phyloP scores from a whole-genome alignment of 345 rosid genomes.

The Ailanthus altissimus region DNA sequence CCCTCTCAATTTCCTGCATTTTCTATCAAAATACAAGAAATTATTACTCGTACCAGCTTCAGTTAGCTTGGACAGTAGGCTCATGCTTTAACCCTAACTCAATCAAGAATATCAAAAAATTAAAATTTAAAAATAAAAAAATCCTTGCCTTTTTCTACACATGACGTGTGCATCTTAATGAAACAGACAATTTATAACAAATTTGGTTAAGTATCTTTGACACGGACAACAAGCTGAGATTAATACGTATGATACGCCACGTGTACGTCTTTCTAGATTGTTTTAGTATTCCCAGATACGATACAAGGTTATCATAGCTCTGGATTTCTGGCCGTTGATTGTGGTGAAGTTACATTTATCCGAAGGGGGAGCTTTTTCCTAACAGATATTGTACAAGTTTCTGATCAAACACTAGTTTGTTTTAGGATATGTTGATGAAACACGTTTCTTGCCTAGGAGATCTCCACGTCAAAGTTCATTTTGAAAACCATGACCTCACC shows the following conservation, averaged over 20 bases:
- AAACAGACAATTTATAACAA: neutral
- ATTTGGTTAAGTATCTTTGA: constrained; percentile 15
- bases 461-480: constrained; percentile 25
- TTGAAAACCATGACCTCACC: constrained; percentile 13
- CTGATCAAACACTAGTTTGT: neutral
- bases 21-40: neutral
- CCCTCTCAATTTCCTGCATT: neutral
- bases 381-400: constrained; percentile 5
- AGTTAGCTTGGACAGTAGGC: neutral
- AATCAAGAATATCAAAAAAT: neutral
- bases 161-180: constrained; percentile 9
- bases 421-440: neutral
- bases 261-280: constrained; percentile 19
- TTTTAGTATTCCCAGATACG: neutral
- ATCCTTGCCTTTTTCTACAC: neutral
- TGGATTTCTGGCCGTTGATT: neutral
- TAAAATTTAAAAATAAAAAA: neutral
- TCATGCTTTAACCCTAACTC: neutral
- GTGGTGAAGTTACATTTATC: neutral
- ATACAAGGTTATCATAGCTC: constrained; percentile 10
- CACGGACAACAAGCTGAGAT: constrained; percentile 1
- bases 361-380: neutral
- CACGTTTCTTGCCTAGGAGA: constrained; percentile 17
- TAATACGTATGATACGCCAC: constrained; percentile 26
- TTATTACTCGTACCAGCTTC: neutral